These are phyloP conservation scores for Gymnopilus dilepis DNA, from an alignment of 768 basidiomycete species.

Conservation along the genomic window DNA sequence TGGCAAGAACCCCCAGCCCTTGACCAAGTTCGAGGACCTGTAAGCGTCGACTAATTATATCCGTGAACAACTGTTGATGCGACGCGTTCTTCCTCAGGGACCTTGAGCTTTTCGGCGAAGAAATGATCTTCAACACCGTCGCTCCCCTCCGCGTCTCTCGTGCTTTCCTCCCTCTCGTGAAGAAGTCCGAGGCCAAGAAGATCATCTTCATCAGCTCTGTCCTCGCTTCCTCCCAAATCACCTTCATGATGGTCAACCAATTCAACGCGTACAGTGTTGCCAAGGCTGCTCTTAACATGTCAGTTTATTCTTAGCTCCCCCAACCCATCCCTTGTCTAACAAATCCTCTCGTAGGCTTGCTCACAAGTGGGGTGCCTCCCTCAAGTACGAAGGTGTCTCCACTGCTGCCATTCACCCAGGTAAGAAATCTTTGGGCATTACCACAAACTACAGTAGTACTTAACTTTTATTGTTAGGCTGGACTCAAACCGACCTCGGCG, in stretches of 20 bases:
- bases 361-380: conserved; percentile 29
- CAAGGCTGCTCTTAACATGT: conserved; percentile 30
- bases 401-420: conserved; percentile 30
- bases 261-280: conserved; percentile 25
- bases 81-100: conserved; percentile 16
- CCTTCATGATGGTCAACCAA: conserved; percentile 16
- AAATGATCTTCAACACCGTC: conserved; percentile 27
- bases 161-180: conserved; percentile 28
- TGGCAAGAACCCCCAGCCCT: conserved; percentile 22
- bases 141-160: conserved; percentile 23
- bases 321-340: not conserved
- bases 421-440: not conserved
- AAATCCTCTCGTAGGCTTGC: conserved; percentile 22
- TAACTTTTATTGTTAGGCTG: conserved; percentile 17
- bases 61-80: not conserved
- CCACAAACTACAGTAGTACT: not conserved
- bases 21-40: conserved; percentile 26
- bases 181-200: conserved; percentile 27
- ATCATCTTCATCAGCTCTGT: conserved; percentile 30
- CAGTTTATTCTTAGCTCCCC: not conserved
- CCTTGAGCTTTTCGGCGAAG: conserved; percentile 24
- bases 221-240: conserved; percentile 26
- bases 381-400: conserved; percentile 28
- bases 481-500: conserved; percentile 28
- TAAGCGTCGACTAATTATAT: conserved; percentile 11